Percentiles rank a stretch among this genome's conserved stretches.
Evolutionary conservation across 371 early-diverging fungal genomes (phyloP).

Genomic region (Homolaphlyctis polyrhiza): DNA sequence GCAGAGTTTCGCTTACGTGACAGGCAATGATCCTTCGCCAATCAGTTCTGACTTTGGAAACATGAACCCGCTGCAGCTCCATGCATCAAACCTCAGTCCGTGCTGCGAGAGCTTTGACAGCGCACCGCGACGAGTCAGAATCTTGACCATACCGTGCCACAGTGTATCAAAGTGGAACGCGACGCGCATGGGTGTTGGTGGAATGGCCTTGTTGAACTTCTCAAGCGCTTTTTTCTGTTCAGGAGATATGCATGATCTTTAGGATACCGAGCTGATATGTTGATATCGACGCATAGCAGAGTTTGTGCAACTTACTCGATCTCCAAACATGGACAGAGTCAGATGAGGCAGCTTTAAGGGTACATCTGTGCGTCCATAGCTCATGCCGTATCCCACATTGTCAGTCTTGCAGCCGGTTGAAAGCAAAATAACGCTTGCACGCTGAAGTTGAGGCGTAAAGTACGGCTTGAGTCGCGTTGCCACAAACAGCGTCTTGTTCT

Average conservation of each 20-base stretch:
- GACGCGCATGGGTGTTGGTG: not conserved
- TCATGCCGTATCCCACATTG: not conserved
- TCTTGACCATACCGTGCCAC: not conserved
- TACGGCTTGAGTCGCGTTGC: conserved; percentile 5
- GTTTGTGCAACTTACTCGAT: not conserved
- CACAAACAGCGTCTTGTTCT: not conserved
- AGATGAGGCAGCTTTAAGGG: conserved; percentile 1
- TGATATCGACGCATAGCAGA: too few species aligned
- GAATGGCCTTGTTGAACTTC: not conserved
- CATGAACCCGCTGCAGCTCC: not conserved
- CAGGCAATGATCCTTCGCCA: not conserved
- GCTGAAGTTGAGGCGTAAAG: conserved; percentile 4
- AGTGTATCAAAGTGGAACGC: conserved; percentile 4
- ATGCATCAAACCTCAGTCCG: not conserved
- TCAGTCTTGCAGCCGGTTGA: conserved; percentile 4
- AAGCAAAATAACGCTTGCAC: not conserved
- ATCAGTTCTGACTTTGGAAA: conserved; percentile 1
- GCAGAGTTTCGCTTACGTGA: too few species aligned
- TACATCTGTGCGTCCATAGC: not conserved
- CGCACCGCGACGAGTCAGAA: conserved; percentile 1
- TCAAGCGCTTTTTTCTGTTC: not conserved
- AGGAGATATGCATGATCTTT: not conserved
- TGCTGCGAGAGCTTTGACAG: not conserved
- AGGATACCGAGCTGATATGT: too few species aligned
- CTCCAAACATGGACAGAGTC: not conserved